Evolutionary conservation across 2,329 filamentous ascomycete genomes (phyloP), one percentile per base, ranked within the genome.

Genomic region (Colletotrichum paranaense): DNA sequence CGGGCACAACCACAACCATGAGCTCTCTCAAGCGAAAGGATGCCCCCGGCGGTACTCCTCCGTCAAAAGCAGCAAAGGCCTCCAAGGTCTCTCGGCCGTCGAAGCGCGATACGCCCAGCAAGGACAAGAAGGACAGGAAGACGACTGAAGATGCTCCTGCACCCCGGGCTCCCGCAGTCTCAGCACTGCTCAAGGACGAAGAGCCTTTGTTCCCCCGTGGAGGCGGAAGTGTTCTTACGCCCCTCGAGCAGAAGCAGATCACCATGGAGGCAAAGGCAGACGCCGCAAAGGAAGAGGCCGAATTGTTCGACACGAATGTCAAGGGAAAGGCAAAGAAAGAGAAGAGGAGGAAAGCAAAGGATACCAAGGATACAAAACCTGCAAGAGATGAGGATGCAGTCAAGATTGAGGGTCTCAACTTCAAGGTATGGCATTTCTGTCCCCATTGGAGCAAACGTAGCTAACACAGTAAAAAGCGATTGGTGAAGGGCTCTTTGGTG

Each of bases 221-320:
- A 68, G 97, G 97, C 56, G 96, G 92, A 66, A 97, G 94, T 80
- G 88, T 98, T 65, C 86, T 99, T 80, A 98, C 97, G 2, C 95
- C 97, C 24, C 87, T 99, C 64, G 97, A 99, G 82, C 94, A 97
- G 81, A 98, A 98, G 85, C 95, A 98, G 83, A 98, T 99, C 75
- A 93, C 97, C 79, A 92, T 97, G 72, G 93, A 98, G 83, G 97
- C 97, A 58, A 97, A 94, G 80, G 92, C 93, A 78, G 97, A 99
- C 86, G 97, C 95, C 53, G 86, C 97, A 52, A 97, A 96, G 80
- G 97, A 98, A 83, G 92, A 97, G 78, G 74, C 69, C 19, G 89
- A 92, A 77, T 16, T 55, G n/a, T 90, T 90, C 60, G 84, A 86
- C 63, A 87, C 88, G 69, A 83, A 84, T 56, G 80, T 83, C 32